Percentiles rank a stretch among this genome's conserved stretches.
Conservation (phyloP, 2,329 filamentous ascomycete genomes). For the Fusarium beomiforme region DNA sequence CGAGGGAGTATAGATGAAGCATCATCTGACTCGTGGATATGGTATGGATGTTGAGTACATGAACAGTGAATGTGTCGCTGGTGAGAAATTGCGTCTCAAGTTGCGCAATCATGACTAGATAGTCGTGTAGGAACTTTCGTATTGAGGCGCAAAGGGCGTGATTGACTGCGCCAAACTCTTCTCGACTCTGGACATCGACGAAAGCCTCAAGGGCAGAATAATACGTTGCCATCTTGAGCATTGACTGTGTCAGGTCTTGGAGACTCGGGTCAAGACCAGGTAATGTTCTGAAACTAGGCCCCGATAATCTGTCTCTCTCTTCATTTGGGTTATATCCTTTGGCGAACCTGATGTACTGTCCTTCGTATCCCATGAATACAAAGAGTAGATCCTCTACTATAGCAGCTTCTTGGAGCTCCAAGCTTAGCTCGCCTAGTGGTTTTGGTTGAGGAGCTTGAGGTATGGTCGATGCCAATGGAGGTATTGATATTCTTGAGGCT, state of each 20-base stretch:
- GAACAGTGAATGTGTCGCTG: slow-evolving; percentile 88
- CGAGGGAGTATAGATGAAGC: slow-evolving; percentile 86
- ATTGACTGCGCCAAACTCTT: slow-evolving; percentile 93
- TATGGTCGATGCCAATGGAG: slow-evolving; percentile 81
- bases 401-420: slow-evolving; percentile 85
- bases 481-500: slow-evolving; percentile 69
- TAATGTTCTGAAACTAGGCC: slow-evolving; percentile 82
- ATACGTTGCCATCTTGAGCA: slow-evolving; percentile 94
- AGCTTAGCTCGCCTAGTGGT: slow-evolving; percentile 75
- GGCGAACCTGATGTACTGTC: slow-evolving; percentile 92
- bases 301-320: slow-evolving; percentile 87
- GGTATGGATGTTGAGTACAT: slow-evolving; percentile 91
- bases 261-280: slow-evolving; percentile 90
- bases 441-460: slow-evolving; percentile 75
- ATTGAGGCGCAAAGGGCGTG: slow-evolving; percentile 97
- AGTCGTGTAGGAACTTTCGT: slow-evolving; percentile 90
- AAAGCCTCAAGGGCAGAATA: slow-evolving; percentile 92
- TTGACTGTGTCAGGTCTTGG: slow-evolving; percentile 84
- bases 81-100: slow-evolving; percentile 93
- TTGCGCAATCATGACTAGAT: slow-evolving; percentile 90
- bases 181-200: slow-evolving; percentile 91
- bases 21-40: slow-evolving; percentile 92
- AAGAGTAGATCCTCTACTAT: slow-evolving; percentile 92
- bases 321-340: slow-evolving; percentile 83
- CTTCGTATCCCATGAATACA: slow-evolving; percentile 98